A percentile compares a stretch with the other conserved stretches of the same genome.
Conservation (phyloP, 2,329 filamentous ascomycete genomes). For the Fusarium mexicanum region DNA sequence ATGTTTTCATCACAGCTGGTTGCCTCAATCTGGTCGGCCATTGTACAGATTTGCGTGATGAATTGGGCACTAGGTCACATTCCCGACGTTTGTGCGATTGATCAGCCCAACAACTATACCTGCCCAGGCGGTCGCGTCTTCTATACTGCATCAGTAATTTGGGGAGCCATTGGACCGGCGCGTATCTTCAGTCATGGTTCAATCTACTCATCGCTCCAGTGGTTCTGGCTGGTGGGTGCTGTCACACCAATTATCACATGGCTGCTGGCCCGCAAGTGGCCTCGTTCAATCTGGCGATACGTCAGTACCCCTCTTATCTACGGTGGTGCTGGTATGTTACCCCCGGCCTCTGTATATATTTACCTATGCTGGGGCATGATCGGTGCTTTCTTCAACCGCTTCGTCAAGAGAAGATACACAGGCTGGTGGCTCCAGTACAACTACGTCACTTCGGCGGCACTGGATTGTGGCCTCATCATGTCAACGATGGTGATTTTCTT, state of each 20-base stretch:
- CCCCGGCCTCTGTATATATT: conserved; percentile 75
- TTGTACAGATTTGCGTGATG: conserved; percentile 72
- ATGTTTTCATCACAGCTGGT: conserved; percentile 70
- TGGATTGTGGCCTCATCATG: conserved; percentile 74
- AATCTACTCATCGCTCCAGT: conserved; percentile 72
- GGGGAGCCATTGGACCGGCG: conserved; percentile 76
- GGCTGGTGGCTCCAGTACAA: conserved; percentile 85
- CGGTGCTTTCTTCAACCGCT: conserved; percentile 75
- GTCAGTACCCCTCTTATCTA: conserved; percentile 76
- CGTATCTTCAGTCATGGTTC: conserved; percentile 73
- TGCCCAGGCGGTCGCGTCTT: conserved; percentile 65
- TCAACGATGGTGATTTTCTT: conserved; percentile 77
- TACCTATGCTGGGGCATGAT: conserved; percentile 77
- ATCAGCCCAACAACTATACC: conserved; percentile 65
- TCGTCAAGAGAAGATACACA: conserved; percentile 69
- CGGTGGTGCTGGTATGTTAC: conserved; percentile 69
- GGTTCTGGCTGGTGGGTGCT: conserved; percentile 76
- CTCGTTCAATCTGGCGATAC: conserved; percentile 70
- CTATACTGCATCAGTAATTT: conserved; percentile 76
- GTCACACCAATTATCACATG: conserved; percentile 71
- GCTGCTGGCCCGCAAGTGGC: conserved; percentile 68
- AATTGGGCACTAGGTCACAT: conserved; percentile 74
- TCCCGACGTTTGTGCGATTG: conserved; percentile 65
- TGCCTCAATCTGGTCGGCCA: conserved; percentile 68
- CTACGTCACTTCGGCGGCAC: conserved; percentile 76